These are phyloP conservation scores for Kodamaea hsintzibuensis DNA, from an alignment of 805 yeast genomes.

Conservation along the genomic window DNA sequence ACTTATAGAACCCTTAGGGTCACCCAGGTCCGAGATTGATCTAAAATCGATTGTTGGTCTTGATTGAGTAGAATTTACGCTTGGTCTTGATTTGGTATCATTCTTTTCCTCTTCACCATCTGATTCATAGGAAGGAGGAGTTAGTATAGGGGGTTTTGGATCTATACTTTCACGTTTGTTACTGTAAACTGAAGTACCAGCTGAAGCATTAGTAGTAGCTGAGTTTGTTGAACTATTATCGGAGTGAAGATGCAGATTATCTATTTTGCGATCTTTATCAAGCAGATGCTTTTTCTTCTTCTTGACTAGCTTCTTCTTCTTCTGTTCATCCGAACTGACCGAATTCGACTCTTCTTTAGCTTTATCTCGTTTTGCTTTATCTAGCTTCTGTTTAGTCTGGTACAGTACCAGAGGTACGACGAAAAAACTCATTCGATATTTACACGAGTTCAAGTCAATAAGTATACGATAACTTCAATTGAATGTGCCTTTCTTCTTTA, in stretches of 20 bases:
- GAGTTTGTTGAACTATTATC: slow-evolving; percentile 9
- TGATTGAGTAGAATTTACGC: neutral
- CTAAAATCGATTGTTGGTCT: neutral
- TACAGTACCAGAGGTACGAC: slow-evolving; percentile 42
- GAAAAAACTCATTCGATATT: slow-evolving; percentile 33
- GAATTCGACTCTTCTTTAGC: slow-evolving; percentile 13
- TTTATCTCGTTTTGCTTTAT: slow-evolving; percentile 20
- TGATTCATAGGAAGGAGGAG: neutral
- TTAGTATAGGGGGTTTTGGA: neutral
- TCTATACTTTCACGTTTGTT: neutral
- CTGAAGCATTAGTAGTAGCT: neutral
- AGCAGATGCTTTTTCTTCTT: neutral
- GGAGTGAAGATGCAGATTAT: neutral
- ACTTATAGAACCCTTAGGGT: neutral
- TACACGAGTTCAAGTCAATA: no score
- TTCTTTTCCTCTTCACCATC: neutral
- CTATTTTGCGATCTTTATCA: neutral
- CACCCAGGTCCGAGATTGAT: neutral
- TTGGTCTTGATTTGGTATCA: neutral
- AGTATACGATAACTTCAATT: no score
- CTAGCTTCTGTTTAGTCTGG: slow-evolving; percentile 41
- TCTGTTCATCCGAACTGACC: slow-evolving; percentile 13
- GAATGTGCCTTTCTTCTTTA: no score
- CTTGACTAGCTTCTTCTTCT: slow-evolving; percentile 14
- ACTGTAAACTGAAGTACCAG: neutral